Evolutionary conservation across 2,329 filamentous ascomycete species (phyloP).

Genomic region (Sporothrix euskadiensis): DNA sequence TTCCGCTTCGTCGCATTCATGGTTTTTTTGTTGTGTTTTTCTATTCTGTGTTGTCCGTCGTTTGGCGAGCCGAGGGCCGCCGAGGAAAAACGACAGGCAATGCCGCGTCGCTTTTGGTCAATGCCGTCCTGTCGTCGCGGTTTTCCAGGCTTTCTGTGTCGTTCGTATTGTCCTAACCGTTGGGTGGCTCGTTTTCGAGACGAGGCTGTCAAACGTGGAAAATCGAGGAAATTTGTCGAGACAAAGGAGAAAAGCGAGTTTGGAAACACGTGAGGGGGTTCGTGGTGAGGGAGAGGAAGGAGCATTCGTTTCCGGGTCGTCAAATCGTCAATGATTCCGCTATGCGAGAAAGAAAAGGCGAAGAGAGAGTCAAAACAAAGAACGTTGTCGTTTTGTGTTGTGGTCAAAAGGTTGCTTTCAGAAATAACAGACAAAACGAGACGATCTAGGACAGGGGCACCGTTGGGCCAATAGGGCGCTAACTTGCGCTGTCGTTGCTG

Average conservation of each 20-base stretch:
- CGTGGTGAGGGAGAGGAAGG: neutral
- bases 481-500: slow-evolving; percentile 10
- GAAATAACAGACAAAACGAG: neutral
- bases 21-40: neutral
- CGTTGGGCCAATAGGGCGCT: neutral
- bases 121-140: neutral
- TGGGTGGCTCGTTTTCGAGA: neutral
- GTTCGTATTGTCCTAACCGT: neutral
- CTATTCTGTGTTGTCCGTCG: neutral
- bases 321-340: neutral
- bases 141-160: neutral
- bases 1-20: slow-evolving; percentile 83
- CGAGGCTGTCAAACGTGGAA: neutral
- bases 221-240: neutral
- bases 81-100: neutral
- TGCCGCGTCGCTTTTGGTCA: slow-evolving; percentile 10
- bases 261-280: neutral
- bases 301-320: neutral
- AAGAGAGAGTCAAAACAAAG: neutral
- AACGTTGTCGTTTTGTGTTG: neutral
- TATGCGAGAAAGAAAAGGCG: neutral
- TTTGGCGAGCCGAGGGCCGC: neutral
- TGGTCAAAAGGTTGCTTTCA: neutral
- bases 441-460: neutral
- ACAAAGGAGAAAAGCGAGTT: neutral